Percentiles rank a stretch among this genome's conserved stretches.
phyloP scores from a whole-genome alignment of 1,284 basidiomycete genomes.

The Tilletia caries region DNA sequence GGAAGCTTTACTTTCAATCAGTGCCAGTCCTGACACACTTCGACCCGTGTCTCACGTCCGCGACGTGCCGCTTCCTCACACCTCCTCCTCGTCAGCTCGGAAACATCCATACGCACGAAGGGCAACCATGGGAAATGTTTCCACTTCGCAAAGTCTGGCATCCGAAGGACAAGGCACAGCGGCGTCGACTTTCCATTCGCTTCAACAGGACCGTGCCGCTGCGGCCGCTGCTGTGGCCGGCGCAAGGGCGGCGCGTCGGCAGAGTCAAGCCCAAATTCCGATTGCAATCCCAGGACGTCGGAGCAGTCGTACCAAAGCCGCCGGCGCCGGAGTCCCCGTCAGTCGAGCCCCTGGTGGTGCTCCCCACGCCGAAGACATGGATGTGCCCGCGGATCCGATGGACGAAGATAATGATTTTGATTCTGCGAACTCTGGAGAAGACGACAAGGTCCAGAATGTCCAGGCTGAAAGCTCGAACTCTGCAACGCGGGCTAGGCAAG shows the following conservation, averaged over 20 bases:
- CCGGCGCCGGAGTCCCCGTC: too few relatives aligned
- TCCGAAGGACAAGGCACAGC: background rate
- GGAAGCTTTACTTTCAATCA: conserved; percentile 9
- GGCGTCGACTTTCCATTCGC: background rate
- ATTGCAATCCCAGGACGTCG: background rate
- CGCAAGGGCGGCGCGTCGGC: background rate
- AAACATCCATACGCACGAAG: too few relatives aligned
- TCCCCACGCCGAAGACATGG: too few relatives aligned
- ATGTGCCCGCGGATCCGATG: too few relatives aligned
- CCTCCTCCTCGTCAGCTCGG: too few relatives aligned
- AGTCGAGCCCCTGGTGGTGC: too few relatives aligned
- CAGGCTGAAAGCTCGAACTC: background rate
- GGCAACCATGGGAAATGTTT: too few relatives aligned
- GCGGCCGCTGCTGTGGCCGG: background rate
- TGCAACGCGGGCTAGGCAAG: too few relatives aligned
- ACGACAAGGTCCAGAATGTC: background rate
- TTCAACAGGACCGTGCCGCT: background rate
- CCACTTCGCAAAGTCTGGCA: background rate
- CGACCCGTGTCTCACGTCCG: background rate
- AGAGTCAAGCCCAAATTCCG: background rate
- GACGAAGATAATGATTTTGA: too few relatives aligned
- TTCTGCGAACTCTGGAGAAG: too few relatives aligned
- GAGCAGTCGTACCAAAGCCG: too few relatives aligned
- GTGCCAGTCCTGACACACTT: conserved; percentile 2
- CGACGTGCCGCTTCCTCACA: background rate